Evolutionary conservation across 805 yeast species (phyloP).

Genomic region (Ogataea methanolica): DNA sequence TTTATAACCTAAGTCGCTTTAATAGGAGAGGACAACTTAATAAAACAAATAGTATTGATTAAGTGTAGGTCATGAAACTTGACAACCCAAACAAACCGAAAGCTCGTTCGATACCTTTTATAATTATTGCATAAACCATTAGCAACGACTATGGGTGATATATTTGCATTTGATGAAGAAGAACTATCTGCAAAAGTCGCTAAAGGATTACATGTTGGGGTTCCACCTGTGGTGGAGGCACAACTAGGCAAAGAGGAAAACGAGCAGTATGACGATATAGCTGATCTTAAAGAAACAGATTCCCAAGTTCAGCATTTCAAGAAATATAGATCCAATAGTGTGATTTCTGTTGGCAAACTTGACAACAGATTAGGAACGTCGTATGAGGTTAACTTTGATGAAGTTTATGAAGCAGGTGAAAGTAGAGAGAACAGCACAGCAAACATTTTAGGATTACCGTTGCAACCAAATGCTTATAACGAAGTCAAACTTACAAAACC

Average conservation of each 20-base stretch:
- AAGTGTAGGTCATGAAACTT: too few species aligned
- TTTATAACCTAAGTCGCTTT: too few species aligned
- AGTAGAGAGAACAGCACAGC: slow-evolving; percentile 16
- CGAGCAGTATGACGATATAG: neutral
- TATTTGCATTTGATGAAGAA: slow-evolving; percentile 29
- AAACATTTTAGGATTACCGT: neutral
- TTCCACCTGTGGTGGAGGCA: neutral
- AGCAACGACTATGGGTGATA: slow-evolving; percentile 16
- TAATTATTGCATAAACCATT: too few species aligned
- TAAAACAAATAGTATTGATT: too few species aligned
- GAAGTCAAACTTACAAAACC: slow-evolving; percentile 9
- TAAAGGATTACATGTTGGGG: slow-evolving; percentile 1
- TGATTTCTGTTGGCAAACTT: slow-evolving; percentile 27
- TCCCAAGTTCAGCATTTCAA: slow-evolving; percentile 15
- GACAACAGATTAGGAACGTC: slow-evolving; percentile 41
- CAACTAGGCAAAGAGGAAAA: neutral
- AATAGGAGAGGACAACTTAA: too few species aligned
- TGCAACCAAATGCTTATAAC: neutral
- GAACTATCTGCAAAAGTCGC: slow-evolving; percentile 9
- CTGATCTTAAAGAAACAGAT: neutral
- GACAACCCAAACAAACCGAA: too few species aligned
- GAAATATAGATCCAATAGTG: slow-evolving; percentile 27
- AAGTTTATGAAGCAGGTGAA: slow-evolving; percentile 30
- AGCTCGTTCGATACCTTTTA: too few species aligned
- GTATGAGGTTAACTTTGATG: slow-evolving; percentile 44